These are phyloP conservation scores for Mucuna pruriens DNA, from an alignment of 306 rosid genomes.

Conservation along the genomic window DNA sequence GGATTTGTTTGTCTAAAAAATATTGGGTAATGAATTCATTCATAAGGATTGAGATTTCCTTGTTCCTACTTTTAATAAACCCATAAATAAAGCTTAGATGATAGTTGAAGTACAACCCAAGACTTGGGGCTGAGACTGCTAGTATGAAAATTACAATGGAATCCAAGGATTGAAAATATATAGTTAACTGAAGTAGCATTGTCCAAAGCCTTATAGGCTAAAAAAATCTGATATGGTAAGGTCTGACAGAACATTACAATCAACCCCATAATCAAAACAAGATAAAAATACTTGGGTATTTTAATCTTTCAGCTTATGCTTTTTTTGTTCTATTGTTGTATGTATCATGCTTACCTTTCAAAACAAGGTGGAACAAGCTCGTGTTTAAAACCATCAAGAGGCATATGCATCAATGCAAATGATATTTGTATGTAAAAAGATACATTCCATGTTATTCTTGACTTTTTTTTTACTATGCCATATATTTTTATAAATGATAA, in stretches of 20 bases:
- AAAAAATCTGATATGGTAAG: not conserved
- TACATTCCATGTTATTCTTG: not conserved
- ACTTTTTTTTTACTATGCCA: not conserved
- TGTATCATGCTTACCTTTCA: not conserved
- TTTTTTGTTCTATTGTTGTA: not conserved
- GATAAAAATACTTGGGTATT: not conserved
- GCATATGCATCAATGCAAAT: conserved; percentile 21
- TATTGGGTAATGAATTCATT: not conserved
- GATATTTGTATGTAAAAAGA: not conserved
- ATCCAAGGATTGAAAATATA: not conserved
- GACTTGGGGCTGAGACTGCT: not conserved
- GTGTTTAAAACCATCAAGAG: not conserved
- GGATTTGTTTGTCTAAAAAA: not conserved
- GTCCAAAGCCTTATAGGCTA: not conserved
- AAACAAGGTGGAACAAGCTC: conserved; percentile 3
- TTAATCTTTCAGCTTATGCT: not conserved
- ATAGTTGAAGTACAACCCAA: not conserved
- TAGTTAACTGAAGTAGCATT: not conserved
- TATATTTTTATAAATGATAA: conserved; percentile 5
- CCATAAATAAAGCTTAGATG: not conserved
- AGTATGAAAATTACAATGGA: conserved; percentile 5
- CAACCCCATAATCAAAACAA: not conserved
- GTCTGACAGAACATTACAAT: not conserved
- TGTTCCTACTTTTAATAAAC: not conserved
- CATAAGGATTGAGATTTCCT: not conserved